Conservation (phyloP, 768 basidiomycete genomes). For the Boletus eberwhitei region DNA sequence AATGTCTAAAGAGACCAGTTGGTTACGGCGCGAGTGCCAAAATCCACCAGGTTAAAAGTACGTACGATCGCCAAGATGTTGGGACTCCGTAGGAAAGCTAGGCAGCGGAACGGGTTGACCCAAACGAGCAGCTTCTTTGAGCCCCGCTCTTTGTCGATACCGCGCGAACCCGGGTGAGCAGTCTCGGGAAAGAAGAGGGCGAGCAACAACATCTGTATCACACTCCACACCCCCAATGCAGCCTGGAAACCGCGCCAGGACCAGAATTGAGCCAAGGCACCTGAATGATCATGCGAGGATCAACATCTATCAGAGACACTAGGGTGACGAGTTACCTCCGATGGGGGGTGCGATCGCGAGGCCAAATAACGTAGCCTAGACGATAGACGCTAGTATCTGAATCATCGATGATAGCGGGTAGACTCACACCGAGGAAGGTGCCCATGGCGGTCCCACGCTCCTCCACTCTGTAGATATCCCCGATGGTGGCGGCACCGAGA, state of each 20-base stretch:
- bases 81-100: conserved; percentile 55
- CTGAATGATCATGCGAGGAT: conserved; percentile 23
- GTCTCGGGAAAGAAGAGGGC: conserved; percentile 60
- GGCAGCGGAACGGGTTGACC: conserved; percentile 56
- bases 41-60: conserved; percentile 3
- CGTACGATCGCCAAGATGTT: conserved; percentile 54
- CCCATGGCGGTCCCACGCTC: conserved; percentile 61
- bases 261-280: conserved; percentile 51
- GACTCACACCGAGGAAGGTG: conserved; percentile 49
- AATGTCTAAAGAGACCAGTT: conserved; percentile 34
- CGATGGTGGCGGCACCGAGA: conserved; percentile 59
- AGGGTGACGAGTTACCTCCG: conserved; percentile 39
- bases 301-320: not conserved
- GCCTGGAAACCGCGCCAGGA: conserved; percentile 67
- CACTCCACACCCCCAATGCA: conserved; percentile 39
- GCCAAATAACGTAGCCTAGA: conserved; percentile 49
- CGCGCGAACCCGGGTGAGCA: conserved; percentile 54
- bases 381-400: not conserved
- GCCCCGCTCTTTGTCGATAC: conserved; percentile 44
- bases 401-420: not conserved
- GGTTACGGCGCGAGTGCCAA: not conserved
- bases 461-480: conserved; percentile 64
- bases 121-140: conserved; percentile 35
- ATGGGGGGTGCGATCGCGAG: conserved; percentile 58
- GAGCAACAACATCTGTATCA: conserved; percentile 40